These are phyloP conservation scores for Hypoxylon sp. DNA, from an alignment of 2,329 filamentous ascomycete species.

Conservation along the genomic window DNA sequence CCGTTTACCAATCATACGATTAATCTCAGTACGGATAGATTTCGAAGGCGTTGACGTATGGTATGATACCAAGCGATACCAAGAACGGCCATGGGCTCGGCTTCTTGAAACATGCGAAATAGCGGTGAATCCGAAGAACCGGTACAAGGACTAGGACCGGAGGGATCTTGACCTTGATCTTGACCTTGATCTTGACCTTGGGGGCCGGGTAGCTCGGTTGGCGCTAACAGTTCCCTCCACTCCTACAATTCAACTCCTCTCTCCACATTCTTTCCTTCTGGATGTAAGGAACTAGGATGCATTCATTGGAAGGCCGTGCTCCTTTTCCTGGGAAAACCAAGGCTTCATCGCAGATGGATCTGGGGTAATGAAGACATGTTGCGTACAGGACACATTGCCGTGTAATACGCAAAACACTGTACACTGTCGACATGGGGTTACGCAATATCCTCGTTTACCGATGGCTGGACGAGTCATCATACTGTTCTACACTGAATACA, in stretches of 20 bases:
- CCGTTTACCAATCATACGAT: slow-evolving; percentile 31
- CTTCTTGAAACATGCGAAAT: slow-evolving; percentile 16
- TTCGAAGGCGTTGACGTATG: slow-evolving; percentile 6
- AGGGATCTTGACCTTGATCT: slow-evolving; percentile 12
- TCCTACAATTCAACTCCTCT: slow-evolving; percentile 12
- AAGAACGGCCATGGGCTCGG: not conserved
- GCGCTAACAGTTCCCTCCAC: slow-evolving; percentile 3
- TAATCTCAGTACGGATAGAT: not conserved
- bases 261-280: slow-evolving; percentile 25
- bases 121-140: slow-evolving; percentile 39
- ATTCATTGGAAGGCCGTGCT: slow-evolving; percentile 1
- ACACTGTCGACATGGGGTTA: slow-evolving; percentile 9
- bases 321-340: slow-evolving; percentile 1
- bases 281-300: slow-evolving; percentile 6
- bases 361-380: slow-evolving; percentile 18
- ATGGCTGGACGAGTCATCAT: not conserved
- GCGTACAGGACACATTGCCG: slow-evolving; percentile 5
- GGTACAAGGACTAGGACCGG: slow-evolving; percentile 24
- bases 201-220: slow-evolving; percentile 30
- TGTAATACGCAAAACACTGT: slow-evolving; percentile 17
- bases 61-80: slow-evolving; percentile 7
- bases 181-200: slow-evolving; percentile 17
- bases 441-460: slow-evolving; percentile 2
- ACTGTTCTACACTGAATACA: not conserved
- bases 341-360: slow-evolving; percentile 18